Conservation (phyloP, 352 stramenopile species). For the Phytopythium cucurbitacearum region DNA sequence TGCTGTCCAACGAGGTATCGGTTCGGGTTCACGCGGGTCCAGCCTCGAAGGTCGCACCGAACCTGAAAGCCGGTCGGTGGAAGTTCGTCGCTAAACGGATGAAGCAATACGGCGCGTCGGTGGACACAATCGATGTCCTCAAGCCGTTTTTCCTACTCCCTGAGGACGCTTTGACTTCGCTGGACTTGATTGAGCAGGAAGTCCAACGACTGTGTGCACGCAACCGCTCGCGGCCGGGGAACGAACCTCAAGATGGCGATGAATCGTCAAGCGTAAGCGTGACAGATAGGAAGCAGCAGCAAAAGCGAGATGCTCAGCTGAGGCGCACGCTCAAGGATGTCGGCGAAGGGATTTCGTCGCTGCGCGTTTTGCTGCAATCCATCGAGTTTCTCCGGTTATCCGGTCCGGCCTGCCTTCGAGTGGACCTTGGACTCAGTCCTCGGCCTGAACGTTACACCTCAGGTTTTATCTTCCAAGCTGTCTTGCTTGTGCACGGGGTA, state of each 20-base stretch:
- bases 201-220: slow-evolving; percentile 55
- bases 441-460: slow-evolving; percentile 73
- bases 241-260: slow-evolving; percentile 18
- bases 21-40: slow-evolving; percentile 56
- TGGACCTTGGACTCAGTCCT: slow-evolving; percentile 76
- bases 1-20: slow-evolving; percentile 75
- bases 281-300: slow-evolving; percentile 42
- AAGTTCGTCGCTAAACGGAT: slow-evolving; percentile 76
- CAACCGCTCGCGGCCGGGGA: slow-evolving; percentile 21
- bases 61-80: slow-evolving; percentile 59
- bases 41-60: slow-evolving; percentile 51
- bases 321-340: slow-evolving; percentile 66
- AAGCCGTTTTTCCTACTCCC: slow-evolving; percentile 77
- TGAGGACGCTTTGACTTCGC: slow-evolving; percentile 48
- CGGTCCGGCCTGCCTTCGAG: slow-evolving; percentile 51
- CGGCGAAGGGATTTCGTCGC: slow-evolving; percentile 52
- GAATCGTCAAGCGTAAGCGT: slow-evolving; percentile 1
- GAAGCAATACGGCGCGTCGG: slow-evolving; percentile 46
- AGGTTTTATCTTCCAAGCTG: slow-evolving; percentile 82
- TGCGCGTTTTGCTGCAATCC: slow-evolving; percentile 62
- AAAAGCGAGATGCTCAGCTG: slow-evolving; percentile 64
- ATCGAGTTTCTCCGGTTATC: slow-evolving; percentile 66
- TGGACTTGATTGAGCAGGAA: slow-evolving; percentile 66
- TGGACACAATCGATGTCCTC: slow-evolving; percentile 47
- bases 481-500: slow-evolving; percentile 35